Base-by-base conservation (phyloP, 2,329 filamentous ascomycete species). In the Colletotrichum gloeosporioides region DNA sequence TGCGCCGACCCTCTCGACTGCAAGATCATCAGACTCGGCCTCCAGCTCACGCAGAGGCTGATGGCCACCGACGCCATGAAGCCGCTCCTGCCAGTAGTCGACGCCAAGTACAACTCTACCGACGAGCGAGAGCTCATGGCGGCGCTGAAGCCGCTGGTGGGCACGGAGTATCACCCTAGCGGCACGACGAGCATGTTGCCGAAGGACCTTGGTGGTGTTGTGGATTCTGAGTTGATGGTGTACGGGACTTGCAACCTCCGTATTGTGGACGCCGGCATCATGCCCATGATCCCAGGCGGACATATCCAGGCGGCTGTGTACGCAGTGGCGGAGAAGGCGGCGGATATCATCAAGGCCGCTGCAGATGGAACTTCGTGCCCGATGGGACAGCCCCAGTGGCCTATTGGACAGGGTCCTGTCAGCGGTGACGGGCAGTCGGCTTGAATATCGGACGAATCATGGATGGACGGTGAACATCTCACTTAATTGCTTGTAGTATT, bases 221-320 rank as follows among this genome's bases (percentile, higher is more conserved):
- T 89, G 1, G 84, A 87, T 59, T 72, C 82, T 6, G 77, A 78
- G 32, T 82, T 90, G 4, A 85, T 83, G 67, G 89, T 91, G 0
- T 86, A 90, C 71, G 89, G 88, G 0, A 82, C 89, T 8, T 85
- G 85, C 66, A 87, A 87, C 61, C 84, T 90, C 8, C 84, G 89
- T 4, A 84, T 90, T 7, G 86, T 87, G 4, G 89, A 91, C 80
- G 88, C 88, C 0, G 88, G 86, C 8, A 80, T 89, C n/a, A 86
- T 90, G 53, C 88, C 89, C 3, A 82, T 89, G 84, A 87, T 83
- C 81, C 87, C 71, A 82, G 88, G 81, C 82, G 87, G 78, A 0
- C 85, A 89, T 18, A 88, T 90, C n/a, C 88, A 90, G 79, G 89
- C 88, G 31, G 86, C 87, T 1, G 87, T 90, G 2, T 91, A 91